Evolutionary conservation across 1,284 basidiomycete species (phyloP).

Genomic region (Gymnopus androsaceus): DNA sequence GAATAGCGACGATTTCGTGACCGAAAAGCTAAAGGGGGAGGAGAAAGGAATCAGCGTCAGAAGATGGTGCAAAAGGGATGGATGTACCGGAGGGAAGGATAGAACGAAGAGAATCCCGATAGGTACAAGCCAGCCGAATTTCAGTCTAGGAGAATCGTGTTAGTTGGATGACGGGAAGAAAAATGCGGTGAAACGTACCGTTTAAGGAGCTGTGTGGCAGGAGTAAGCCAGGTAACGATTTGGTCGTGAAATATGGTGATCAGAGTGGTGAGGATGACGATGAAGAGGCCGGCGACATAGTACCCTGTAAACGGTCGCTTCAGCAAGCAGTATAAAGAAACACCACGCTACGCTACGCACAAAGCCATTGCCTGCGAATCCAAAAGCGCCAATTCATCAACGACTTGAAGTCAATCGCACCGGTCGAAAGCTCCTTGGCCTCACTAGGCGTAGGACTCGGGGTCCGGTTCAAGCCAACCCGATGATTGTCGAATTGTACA

Average conservation of each 20-base stretch:
- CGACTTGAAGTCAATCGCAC: constrained; percentile 45
- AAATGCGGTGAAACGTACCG: constrained; percentile 2
- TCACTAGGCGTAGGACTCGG: constrained; percentile 68
- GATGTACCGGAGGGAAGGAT: constrained; percentile 17
- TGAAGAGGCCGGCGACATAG: constrained; percentile 42
- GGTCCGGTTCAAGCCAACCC: constrained; percentile 35
- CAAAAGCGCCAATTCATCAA: constrained; percentile 47
- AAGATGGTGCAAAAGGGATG: neutral
- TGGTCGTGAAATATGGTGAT: constrained; percentile 15
- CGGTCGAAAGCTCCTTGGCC: constrained; percentile 41
- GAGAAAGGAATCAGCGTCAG: neutral
- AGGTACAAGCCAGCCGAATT: constrained; percentile 18
- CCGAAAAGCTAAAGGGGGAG: constrained; percentile 49
- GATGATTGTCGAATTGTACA: constrained; percentile 6
- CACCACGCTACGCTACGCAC: too few species aligned
- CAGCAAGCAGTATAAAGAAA: constrained; percentile 11
- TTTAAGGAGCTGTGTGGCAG: constrained; percentile 8
- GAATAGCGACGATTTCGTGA: constrained; percentile 53
- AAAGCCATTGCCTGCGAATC: constrained; percentile 50
- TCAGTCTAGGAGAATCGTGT: neutral
- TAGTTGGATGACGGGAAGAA: neutral
- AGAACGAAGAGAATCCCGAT: constrained; percentile 16
- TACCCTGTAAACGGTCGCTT: constrained; percentile 44
- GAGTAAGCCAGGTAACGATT: constrained; percentile 16
- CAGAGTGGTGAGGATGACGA: constrained; percentile 20